phyloP scores from a whole-genome alignment of 2,329 filamentous ascomycete species.

The Zarea fungicola region DNA sequence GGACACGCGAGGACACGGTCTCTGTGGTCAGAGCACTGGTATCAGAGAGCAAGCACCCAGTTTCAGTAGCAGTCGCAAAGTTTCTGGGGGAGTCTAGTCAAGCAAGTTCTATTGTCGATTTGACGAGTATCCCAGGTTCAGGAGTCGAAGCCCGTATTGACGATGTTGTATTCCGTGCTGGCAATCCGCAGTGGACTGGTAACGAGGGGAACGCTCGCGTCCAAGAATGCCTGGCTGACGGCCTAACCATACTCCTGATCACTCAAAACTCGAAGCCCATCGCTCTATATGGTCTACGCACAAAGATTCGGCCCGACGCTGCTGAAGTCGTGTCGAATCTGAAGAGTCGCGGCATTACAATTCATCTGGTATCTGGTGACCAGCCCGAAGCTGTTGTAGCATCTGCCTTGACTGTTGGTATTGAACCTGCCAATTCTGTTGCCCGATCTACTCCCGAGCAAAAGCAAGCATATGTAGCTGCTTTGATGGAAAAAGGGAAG shows the following conservation, averaged over 20 bases:
- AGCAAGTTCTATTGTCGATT: constrained; percentile 15
- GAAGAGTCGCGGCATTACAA: constrained; percentile 37
- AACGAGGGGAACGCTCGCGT: constrained; percentile 20
- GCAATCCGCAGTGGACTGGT: constrained; percentile 41
- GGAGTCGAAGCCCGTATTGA: constrained; percentile 33
- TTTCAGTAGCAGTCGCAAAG: constrained; percentile 41
- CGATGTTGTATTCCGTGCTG: constrained; percentile 31
- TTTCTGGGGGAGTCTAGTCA: constrained; percentile 28
- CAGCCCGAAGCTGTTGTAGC: constrained; percentile 41
- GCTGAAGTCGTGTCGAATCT: constrained; percentile 39
- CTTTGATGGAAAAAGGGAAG: constrained; percentile 26
- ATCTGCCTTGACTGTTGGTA: constrained; percentile 39
- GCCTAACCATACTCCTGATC: constrained; percentile 25
- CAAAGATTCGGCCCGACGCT: constrained; percentile 33
- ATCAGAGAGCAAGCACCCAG: constrained; percentile 43
- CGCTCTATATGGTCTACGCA: constrained; percentile 46
- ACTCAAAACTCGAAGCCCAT: constrained; percentile 24
- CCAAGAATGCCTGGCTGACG: constrained; percentile 15
- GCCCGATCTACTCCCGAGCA: constrained; percentile 45
- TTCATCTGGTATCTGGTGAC: constrained; percentile 55
- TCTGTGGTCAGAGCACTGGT: constrained; percentile 26
- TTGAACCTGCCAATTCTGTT: constrained; percentile 36
- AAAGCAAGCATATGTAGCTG: constrained; percentile 48
- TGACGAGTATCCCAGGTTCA: constrained; percentile 34
- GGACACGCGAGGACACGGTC: constrained; percentile 19